Evolutionary conservation across 768 basidiomycete genomes (phyloP), one percentile per base, ranked within the genome.

Genomic region (Auricularia auricula-judae): DNA sequence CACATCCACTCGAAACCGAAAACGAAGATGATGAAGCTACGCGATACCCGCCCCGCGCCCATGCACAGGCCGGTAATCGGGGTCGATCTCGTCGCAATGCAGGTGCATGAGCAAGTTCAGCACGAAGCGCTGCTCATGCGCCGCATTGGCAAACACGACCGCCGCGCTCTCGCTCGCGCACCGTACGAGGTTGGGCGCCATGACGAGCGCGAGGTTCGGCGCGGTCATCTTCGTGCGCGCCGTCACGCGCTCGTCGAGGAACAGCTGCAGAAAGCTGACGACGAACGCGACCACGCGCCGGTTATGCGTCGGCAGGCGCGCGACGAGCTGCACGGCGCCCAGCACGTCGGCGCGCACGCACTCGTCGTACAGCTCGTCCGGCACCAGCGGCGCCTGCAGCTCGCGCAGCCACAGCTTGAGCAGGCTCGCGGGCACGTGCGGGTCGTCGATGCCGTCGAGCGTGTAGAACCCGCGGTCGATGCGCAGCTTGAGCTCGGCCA

Each of bases 321-420:
- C 80, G 21, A 96, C 81, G 68, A 96, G 87, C 53, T 80, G 81
- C 62, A 94, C 80, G 70, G 89, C 89, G 4, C 85, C 83, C 11
- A 82, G 77, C 0, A 88, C 82, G 51, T 90, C 84, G n/a, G n/a
- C n/a, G n/a, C n/a, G n/a, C n/a, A 96, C 84, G 69, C 92, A 94
- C 69, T 93, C 90, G 71, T 96, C 92, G 79, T 96, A 98, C 78
- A 92, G 77, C 74, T 92, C 89, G 66, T 89, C 84, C 5, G 95
- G 95, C 14, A 98, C 84, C 54, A 97, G 81, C n/a, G 95, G 95
- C 66, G 94, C 91, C 68, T 87, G 83, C 29, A 98, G 83, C 73
- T 98, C 95, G 56, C 95, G 84, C 21, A 97, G 79, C 93, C 93
- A 98, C 5, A 95, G 81, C 76, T 98, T 97, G 75, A 96, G 82